phyloP scores from a whole-genome alignment of 345 rosid species.

The Bruguiera sexangula region DNA sequence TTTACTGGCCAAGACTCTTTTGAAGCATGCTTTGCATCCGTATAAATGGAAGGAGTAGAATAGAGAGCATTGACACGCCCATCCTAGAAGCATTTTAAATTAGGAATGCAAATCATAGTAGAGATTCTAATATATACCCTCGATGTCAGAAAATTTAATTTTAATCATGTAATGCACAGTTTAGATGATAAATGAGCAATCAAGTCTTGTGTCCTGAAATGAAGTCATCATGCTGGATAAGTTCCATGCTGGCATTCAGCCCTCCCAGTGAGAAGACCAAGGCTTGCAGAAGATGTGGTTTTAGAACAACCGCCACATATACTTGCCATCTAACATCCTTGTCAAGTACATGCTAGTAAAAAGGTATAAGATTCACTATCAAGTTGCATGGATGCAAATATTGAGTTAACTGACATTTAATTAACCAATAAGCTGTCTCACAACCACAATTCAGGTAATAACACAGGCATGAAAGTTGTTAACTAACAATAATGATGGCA shows the following conservation, averaged over 20 bases:
- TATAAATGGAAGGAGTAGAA: conserved; percentile 95
- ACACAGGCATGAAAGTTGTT: not conserved
- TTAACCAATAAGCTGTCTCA: not conserved
- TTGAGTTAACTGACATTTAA: not conserved
- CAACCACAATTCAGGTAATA: not conserved
- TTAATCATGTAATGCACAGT: not conserved
- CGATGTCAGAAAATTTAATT: not conserved
- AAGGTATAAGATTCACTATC: not conserved
- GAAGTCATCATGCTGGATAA: conserved; percentile 1
- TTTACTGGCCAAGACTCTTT: conserved; percentile 81
- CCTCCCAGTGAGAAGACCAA: not conserved
- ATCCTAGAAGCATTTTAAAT: conserved; percentile 48
- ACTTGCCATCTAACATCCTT: not conserved
- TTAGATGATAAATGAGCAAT: not conserved
- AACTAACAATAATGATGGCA: not conserved
- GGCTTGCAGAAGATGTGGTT: not conserved
- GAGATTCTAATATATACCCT: conserved; percentile 7
- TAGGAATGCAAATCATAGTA: not conserved
- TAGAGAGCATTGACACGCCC: conserved; percentile 95
- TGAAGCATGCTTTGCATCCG: conserved; percentile 84
- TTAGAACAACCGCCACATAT: not conserved
- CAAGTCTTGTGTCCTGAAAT: not conserved
- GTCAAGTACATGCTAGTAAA: not conserved
- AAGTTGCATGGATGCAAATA: not conserved
- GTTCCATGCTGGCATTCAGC: not conserved